Base-by-base conservation (phyloP, 306 rosid genomes). In the Crotalaria pallida region DNA sequence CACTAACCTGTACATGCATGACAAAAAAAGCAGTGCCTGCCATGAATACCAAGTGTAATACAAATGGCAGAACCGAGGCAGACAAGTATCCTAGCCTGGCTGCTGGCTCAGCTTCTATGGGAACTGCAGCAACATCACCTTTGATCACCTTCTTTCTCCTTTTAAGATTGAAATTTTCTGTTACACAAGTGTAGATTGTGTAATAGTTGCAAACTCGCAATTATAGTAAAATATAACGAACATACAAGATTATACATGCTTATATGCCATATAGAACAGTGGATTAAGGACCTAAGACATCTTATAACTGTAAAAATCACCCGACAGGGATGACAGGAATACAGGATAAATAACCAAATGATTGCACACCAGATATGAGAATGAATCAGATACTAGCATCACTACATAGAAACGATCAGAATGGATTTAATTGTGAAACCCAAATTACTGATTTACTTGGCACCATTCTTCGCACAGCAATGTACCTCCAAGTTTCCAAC, bases 1-100 rank as follows among this genome's bases (percentile, higher is more conserved):
- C 34, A 66, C 92, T 64, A 67, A 90, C 98, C 97, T 94, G 95
- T 47, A 94, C 98, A 67, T 90, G 97, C 98, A 87, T 87, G 84
- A 94, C 87, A 75, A 94, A 67, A 75, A 94, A 85, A 50, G 84
- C 88, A n/a, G 89, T 85, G 69, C 84, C 80, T 58, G 88, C 86
- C 93, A 94, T 82, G 82, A 94, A 85, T 70, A 84, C 97, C 87
- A 85, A 65, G 76, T 94, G 97, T 17, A 90, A 67, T 71, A 90
- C 79, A 73, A 84, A 90, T 7, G 98, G 98, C 45, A 94, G 94
- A 69, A 84, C 91, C 43, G 84, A 81, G 65, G 86, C 78, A 51
- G 98, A 88, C 62, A 82, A 65, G 81, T 81, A 85, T 70, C 97
- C 95, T 1, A 29, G 57, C 71, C 38, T 53, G 2, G 48, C 74